Evolutionary conservation across 2,329 filamentous ascomycete species (phyloP), one percentile per base, ranked within the genome.

Genomic region (Acephala macrosclerotiorum): DNA sequence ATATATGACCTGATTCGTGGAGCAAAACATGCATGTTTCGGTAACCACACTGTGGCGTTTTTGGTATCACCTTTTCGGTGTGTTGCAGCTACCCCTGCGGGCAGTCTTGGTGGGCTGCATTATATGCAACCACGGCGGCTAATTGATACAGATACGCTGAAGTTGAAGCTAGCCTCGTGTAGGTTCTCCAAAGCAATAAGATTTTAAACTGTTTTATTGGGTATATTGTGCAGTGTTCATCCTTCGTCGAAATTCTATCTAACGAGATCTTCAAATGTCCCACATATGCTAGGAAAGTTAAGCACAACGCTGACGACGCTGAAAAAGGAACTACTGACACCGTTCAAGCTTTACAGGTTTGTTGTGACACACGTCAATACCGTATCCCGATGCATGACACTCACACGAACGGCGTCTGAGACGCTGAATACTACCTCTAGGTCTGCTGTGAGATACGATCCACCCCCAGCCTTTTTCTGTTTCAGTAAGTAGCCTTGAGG

Each of bases 241-340:
- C 40, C 40, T 42, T 42, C 40, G 7, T 38, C 55, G 16, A 40
- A 26, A 38, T 12, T 58, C 55, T 58, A 58, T 58, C 38, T 26
- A n/a, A 38, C 25, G 33, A 36, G 36, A 49, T 49, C 26, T 58
- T 38, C 20, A 22, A 58, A 40, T 38, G 25, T 38, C 5, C 26
- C 3, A 12, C 51, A 35, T 56, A 18, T 56, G 22, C 51, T 33
- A 33, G 9, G 4, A 33, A 33, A 33, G 4, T 56, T 12, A 42
- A 42, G 12, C 12, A n/a, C 12, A 42, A 42, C 18, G 3, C 38
- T n/a, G 18, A 42, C 14, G 38, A 42, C 38, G 38, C 38, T 12
- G 18, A 42, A 42, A 42, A n/a, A 49, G 45, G 20, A 49, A 22
- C 1, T 49, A 33, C 18, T 20, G 12, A 8, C 25, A 26, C 20